A percentile compares a stretch with the other conserved stretches of the same genome.
These are phyloP conservation scores for Fonsecaea pedrosoi DNA, from an alignment of 2,329 filamentous ascomycete species.

Conservation along the genomic window DNA sequence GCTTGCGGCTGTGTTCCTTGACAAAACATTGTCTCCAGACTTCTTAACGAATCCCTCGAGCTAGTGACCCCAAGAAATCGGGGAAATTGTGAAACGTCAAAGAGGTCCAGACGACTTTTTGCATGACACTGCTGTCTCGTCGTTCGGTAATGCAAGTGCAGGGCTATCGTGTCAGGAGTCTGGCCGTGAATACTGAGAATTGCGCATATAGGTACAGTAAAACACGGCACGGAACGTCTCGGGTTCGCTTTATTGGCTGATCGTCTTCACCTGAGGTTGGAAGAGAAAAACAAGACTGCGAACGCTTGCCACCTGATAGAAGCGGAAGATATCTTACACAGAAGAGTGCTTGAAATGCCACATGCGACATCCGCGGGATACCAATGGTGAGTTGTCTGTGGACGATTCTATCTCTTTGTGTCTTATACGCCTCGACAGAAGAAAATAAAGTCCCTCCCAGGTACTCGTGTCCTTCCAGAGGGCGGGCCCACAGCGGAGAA, in stretches of 20 bases:
- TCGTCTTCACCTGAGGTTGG: neutral
- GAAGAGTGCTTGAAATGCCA: neutral
- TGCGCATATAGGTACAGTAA: neutral
- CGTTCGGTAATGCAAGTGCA: neutral
- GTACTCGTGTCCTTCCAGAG: neutral
- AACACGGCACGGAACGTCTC: conserved; percentile 4
- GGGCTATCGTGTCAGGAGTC: conserved; percentile 1
- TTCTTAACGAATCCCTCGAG: conserved; percentile 44
- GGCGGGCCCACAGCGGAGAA: conserved; percentile 1
- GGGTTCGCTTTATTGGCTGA: neutral
- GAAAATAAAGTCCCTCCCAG: neutral
- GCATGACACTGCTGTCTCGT: conserved; percentile 11
- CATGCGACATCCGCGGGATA: neutral
- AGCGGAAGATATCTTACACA: neutral
- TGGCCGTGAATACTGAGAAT: neutral
- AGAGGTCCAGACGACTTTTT: conserved; percentile 47
- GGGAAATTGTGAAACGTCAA: conserved; percentile 49
- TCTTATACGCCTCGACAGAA: neutral
- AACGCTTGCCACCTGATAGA: neutral
- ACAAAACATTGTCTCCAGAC: conserved; percentile 43
- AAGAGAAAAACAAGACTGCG: neutral
- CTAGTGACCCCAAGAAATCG: conserved; percentile 47
- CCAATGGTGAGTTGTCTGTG: conserved; percentile 1
- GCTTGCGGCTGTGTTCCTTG: conserved; percentile 38
- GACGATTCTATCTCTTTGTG: neutral